phyloP scores from a whole-genome alignment of 1,139 yeast species.

The Lodderomyces jiufengensis region DNA sequence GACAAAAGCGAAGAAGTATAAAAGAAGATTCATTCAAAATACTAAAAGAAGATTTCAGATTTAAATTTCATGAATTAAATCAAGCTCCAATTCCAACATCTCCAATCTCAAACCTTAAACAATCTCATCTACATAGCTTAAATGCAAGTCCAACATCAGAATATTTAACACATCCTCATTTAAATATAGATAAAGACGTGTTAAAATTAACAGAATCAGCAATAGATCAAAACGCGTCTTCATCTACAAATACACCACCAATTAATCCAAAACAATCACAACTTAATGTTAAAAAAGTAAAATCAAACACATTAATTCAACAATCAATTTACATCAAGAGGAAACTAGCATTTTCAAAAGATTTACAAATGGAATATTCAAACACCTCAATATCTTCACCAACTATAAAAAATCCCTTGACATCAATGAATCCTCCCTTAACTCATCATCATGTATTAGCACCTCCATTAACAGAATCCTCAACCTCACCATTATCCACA shows the following conservation, averaged over 20 bases:
- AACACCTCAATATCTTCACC: slow-evolving; percentile 1
- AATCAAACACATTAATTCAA: slow-evolving; percentile 15
- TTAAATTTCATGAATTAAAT: slow-evolving; percentile 24
- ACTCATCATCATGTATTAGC: slow-evolving; percentile 6
- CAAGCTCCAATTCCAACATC: slow-evolving; percentile 9
- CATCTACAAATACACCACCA: neutral
- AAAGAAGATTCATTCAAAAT: slow-evolving; percentile 10
- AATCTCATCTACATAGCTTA: slow-evolving; percentile 19
- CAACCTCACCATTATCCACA: slow-evolving; percentile 5
- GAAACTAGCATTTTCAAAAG: slow-evolving; percentile 35
- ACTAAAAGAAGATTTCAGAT: slow-evolving; percentile 29
- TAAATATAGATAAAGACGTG: neutral
- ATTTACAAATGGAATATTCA: slow-evolving; percentile 31
- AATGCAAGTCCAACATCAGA: slow-evolving; percentile 11
- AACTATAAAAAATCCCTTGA: slow-evolving; percentile 3
- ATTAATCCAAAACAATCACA: neutral
- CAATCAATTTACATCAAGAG: slow-evolving; percentile 29
- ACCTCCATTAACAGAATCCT: slow-evolving; percentile 1
- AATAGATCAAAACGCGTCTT: neutral
- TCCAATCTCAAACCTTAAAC: slow-evolving; percentile 1
- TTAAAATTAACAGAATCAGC: neutral
- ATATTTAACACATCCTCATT: neutral
- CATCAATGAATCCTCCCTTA: slow-evolving; percentile 5
- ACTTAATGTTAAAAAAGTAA: slow-evolving; percentile 12
- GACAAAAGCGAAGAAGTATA: slow-evolving; percentile 13